These are phyloP conservation scores for Senna tora DNA, from an alignment of 306 rosid genomes.

Conservation along the genomic window DNA sequence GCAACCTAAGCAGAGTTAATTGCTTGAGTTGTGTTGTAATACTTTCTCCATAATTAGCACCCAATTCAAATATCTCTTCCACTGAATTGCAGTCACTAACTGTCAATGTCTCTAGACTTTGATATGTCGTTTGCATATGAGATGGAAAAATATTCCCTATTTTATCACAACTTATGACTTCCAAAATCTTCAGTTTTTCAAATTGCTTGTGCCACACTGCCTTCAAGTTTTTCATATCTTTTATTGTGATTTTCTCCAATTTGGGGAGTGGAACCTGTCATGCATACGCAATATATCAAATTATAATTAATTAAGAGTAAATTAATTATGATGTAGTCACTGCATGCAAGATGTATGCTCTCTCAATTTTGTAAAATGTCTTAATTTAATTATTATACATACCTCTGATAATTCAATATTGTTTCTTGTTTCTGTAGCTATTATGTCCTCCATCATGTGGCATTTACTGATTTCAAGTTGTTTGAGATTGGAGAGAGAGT, in stretches of 20 bases:
- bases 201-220: neutral
- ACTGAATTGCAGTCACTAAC: neutral
- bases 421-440: neutral
- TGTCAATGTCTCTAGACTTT: neutral
- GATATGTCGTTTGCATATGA: neutral
- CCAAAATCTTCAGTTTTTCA: neutral
- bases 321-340: no score
- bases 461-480: neutral
- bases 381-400: no score
- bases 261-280: neutral
- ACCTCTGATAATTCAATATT: neutral
- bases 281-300: neutral
- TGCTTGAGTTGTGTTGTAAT: neutral
- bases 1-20: conserved; percentile 19
- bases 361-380: no score
- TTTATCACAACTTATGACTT: conserved; percentile 1
- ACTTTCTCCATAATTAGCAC: no score
- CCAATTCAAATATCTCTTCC: neutral
- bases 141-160: neutral
- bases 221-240: neutral
- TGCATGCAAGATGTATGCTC: no score
- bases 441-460: conserved; percentile 21
- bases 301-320: no score
- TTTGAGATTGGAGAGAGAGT: neutral
- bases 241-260: neutral